Conservation (phyloP, 1,139 yeast species). For the Diutina catenulata region DNA sequence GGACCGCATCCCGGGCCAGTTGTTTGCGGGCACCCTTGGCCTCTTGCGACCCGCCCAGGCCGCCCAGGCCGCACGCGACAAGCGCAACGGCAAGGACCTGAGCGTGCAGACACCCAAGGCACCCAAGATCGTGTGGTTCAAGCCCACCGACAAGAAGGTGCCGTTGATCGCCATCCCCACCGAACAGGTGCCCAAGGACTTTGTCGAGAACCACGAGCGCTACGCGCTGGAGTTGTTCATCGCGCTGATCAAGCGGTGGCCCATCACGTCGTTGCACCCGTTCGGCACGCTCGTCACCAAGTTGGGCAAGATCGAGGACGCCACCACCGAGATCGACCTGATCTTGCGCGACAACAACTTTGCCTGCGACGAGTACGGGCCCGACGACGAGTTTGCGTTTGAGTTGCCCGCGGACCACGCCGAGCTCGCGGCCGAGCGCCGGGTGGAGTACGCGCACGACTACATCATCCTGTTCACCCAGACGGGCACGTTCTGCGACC, state of each 20-base stretch:
- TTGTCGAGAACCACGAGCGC: constrained; percentile 81
- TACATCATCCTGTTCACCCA: constrained; percentile 58
- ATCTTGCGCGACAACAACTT: constrained; percentile 89
- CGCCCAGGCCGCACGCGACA: constrained; percentile 70
- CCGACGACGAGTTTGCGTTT: constrained; percentile 18
- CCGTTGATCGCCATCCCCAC: constrained; percentile 97
- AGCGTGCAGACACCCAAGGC: constrained; percentile 40
- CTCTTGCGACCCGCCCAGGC: constrained; percentile 93
- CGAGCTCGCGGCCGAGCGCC: constrained; percentile 22
- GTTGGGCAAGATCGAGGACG: constrained; percentile 71
- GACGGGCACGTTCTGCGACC: constrained; percentile 52
- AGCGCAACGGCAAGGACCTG: constrained; percentile 40
- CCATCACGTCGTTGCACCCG: constrained; percentile 95
- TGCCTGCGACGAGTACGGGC: constrained; percentile 69
- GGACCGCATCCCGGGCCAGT: constrained; percentile 94
- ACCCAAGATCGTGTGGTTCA: constrained; percentile 97
- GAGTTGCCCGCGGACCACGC: constrained; percentile 13
- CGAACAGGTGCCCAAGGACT: constrained; percentile 93
- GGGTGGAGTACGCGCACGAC: constrained; percentile 52
- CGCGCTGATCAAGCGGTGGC: constrained; percentile 97
- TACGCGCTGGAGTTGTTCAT: constrained; percentile 79
- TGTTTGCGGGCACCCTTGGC: constrained; percentile 89
- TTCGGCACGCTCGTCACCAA: constrained; percentile 88
- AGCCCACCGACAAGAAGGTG: constrained; percentile 94
- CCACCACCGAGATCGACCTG: constrained; percentile 75